Conservation (phyloP, 2,329 filamentous ascomycete genomes). For the Moelleriella libera region DNA sequence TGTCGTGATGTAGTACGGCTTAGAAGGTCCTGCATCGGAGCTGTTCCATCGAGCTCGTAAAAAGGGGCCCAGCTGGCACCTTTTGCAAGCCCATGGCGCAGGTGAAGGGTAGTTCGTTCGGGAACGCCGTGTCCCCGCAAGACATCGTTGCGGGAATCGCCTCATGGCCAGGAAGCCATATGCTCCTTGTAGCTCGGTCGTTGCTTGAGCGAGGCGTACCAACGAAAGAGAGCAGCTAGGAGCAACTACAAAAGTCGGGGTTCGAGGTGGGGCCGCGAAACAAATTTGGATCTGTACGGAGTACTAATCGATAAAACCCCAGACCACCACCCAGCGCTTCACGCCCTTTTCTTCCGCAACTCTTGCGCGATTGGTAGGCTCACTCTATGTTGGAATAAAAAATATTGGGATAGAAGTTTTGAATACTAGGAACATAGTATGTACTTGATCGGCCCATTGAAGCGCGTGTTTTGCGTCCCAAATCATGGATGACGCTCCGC, state of each 20-base stretch:
- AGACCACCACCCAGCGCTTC: neutral
- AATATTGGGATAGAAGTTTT: too few species aligned
- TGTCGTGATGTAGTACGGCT: conserved; percentile 90
- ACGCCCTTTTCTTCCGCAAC: too few species aligned
- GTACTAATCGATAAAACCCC: neutral
- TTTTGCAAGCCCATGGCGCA: conserved; percentile 13
- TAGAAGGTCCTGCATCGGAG: conserved; percentile 24
- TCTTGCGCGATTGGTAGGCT: too few species aligned
- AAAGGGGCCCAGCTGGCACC: conserved; percentile 11
- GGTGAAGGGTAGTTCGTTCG: conserved; percentile 7
- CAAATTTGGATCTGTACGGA: too few species aligned
- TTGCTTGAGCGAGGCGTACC: neutral
- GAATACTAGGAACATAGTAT: too few species aligned
- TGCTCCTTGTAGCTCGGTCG: neutral
- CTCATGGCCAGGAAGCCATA: conserved; percentile 11
- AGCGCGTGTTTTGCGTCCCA: too few species aligned
- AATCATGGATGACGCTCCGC: too few species aligned
- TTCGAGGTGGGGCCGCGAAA: too few species aligned
- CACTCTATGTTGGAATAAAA: too few species aligned
- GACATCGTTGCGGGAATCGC: conserved; percentile 10
- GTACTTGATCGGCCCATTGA: too few species aligned
- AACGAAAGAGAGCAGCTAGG: too few species aligned
- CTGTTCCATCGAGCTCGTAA: conserved; percentile 16
- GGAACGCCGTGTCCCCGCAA: conserved; percentile 10
- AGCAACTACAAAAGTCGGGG: neutral